phyloP scores from a whole-genome alignment of 2,329 filamentous ascomycete genomes.

The Chrysoporthe cubensis region DNA sequence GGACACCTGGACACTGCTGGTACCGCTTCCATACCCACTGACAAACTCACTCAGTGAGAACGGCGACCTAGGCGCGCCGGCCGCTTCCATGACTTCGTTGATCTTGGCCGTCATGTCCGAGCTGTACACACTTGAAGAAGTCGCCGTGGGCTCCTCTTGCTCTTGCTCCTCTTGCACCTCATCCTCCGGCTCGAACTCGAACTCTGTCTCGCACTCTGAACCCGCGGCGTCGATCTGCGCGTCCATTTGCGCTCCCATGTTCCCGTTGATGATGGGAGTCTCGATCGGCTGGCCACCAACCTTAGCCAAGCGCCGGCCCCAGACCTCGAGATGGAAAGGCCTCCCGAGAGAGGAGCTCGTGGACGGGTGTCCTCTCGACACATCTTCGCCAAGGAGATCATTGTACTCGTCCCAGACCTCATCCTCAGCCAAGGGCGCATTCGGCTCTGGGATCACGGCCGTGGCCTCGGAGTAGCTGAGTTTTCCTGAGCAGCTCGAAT shows the following conservation, averaged over 20 bases:
- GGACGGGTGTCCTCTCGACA: slow-evolving; percentile 50
- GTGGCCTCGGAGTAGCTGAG: slow-evolving; percentile 65
- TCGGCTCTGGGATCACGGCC: slow-evolving; percentile 65
- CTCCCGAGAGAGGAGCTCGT: slow-evolving; percentile 59
- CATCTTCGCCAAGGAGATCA: slow-evolving; percentile 75
- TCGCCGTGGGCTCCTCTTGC: slow-evolving; percentile 35
- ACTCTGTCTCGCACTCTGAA: slow-evolving; percentile 33
- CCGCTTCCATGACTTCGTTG: slow-evolving; percentile 49
- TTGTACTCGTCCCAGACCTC: slow-evolving; percentile 96
- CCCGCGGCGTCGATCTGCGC: slow-evolving; percentile 11
- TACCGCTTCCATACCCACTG: slow-evolving; percentile 44
- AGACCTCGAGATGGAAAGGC: slow-evolving; percentile 60
- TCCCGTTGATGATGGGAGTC: slow-evolving; percentile 50
- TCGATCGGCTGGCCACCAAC: slow-evolving; percentile 45
- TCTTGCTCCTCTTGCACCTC: slow-evolving; percentile 28
- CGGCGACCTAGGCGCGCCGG: slow-evolving; percentile 47
- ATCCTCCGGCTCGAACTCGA: slow-evolving; percentile 41
- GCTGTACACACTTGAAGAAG: slow-evolving; percentile 57
- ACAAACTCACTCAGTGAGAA: slow-evolving; percentile 49
- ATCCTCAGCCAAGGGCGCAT: slow-evolving; percentile 72
- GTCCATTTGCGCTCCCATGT: slow-evolving; percentile 29
- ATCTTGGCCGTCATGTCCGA: slow-evolving; percentile 59
- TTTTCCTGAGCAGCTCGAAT: slow-evolving; percentile 70
- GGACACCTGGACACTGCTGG: slow-evolving; percentile 34
- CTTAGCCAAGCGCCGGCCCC: slow-evolving; percentile 44